Percentiles rank a stretch among this genome's conserved stretches.
Conservation (phyloP, 371 early-diverging fungal genomes). For the Mycotypha africana region DNA sequence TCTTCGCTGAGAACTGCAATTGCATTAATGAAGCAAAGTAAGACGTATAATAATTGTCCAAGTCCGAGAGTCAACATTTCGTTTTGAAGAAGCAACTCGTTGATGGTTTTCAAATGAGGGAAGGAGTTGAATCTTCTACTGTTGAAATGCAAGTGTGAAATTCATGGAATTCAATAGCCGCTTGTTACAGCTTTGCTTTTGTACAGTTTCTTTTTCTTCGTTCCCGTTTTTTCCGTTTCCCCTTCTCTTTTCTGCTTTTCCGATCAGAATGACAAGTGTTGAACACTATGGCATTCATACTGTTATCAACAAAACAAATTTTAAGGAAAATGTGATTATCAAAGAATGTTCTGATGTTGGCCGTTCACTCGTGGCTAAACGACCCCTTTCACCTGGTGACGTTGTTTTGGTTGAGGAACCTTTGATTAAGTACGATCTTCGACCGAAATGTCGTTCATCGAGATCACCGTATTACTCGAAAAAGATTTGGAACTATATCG, state of each 20-base stretch:
- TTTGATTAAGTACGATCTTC: slow-evolving; percentile 25
- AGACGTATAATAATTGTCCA: slow-evolving; percentile 73
- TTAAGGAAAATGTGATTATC: slow-evolving; percentile 20
- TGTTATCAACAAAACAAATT: slow-evolving; percentile 30
- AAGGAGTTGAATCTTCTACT: too few relatives aligned
- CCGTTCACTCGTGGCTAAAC: slow-evolving; percentile 31
- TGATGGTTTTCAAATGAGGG: too few relatives aligned
- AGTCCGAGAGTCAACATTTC: slow-evolving; percentile 59
- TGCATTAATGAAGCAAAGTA: slow-evolving; percentile 83
- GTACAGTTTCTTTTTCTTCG: background rate
- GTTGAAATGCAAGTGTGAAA: too few relatives aligned
- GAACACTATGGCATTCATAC: slow-evolving; percentile 26
- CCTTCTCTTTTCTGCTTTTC: slow-evolving; percentile 2
- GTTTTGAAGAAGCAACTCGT: too few relatives aligned
- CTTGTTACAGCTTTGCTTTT: background rate
- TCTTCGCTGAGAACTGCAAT: slow-evolving; percentile 93
- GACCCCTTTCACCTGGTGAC: slow-evolving; percentile 23
- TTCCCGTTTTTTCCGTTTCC: slow-evolving; percentile 3
- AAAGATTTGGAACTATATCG: slow-evolving; percentile 25
- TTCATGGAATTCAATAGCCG: too few relatives aligned
- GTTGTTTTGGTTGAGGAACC: slow-evolving; percentile 36
- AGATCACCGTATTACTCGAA: slow-evolving; percentile 37
- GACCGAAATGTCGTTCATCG: slow-evolving; percentile 37
- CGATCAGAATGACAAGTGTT: slow-evolving; percentile 10
- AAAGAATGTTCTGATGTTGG: slow-evolving; percentile 29